These are phyloP conservation scores for Pseudocercospora cruenta DNA, from an alignment of 2,329 filamentous ascomycete species.

Conservation along the genomic window DNA sequence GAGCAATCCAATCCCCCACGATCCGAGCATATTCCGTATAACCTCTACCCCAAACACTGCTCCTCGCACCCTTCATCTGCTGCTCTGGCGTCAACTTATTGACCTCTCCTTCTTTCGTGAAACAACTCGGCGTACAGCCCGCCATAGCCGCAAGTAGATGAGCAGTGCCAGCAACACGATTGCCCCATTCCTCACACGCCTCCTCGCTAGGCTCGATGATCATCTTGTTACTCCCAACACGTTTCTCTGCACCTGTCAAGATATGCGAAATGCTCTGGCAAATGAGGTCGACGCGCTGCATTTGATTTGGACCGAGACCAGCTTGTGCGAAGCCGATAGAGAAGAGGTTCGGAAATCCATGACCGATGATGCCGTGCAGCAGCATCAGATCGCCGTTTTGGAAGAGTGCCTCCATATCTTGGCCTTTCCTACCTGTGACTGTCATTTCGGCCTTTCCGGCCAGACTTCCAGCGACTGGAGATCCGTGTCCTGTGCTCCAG, in stretches of 20 bases:
- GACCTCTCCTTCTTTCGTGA: constrained; percentile 51
- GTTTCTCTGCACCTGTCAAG: constrained; percentile 41
- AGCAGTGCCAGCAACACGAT: constrained; percentile 46
- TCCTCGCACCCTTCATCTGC: constrained; percentile 28
- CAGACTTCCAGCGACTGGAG: constrained; percentile 32
- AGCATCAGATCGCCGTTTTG: constrained; percentile 50
- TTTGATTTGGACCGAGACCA: constrained; percentile 40
- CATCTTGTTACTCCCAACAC: constrained; percentile 1
- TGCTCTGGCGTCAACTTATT: constrained; percentile 24
- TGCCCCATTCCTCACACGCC: constrained; percentile 54
- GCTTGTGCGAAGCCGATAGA: constrained; percentile 50
- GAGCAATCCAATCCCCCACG: constrained; percentile 38
- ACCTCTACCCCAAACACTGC: constrained; percentile 36
- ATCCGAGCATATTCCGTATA: constrained; percentile 38
- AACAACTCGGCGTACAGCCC: constrained; percentile 60
- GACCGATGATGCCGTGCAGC: constrained; percentile 55
- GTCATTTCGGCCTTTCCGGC: constrained; percentile 29
- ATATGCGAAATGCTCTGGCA: constrained; percentile 51
- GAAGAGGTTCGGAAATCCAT: constrained; percentile 60
- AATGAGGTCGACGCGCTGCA: constrained; percentile 51
- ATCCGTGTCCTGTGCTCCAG: constrained; percentile 50
- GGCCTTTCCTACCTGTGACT: constrained; percentile 48
- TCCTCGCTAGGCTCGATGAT: constrained; percentile 49
- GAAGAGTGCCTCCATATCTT: constrained; percentile 44
- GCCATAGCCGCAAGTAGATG: constrained; percentile 43